Conservation (phyloP, 23 red algal species). For the Chondrus crispus region DNA sequence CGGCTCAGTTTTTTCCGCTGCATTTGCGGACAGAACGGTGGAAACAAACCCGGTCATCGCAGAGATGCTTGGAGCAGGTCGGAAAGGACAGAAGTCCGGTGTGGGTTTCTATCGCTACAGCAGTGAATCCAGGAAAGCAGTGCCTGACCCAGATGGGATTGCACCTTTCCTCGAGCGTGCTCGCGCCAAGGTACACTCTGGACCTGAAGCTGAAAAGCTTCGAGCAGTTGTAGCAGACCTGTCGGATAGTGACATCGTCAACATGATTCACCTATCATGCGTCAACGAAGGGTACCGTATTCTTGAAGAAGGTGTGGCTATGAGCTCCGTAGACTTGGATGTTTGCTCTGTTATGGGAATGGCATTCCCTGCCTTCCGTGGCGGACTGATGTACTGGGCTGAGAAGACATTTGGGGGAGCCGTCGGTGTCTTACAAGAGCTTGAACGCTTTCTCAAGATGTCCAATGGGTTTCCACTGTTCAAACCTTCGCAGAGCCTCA, state of each 20-base stretch:
- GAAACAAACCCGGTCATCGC: constrained; percentile 15
- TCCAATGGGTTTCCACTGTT: constrained; percentile 76
- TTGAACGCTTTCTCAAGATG: constrained; percentile 48
- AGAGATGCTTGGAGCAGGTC: constrained; percentile 64
- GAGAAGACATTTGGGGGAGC: constrained; percentile 71
- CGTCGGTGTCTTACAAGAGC: constrained; percentile 51
- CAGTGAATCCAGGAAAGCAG: constrained; percentile 7
- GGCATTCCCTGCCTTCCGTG: constrained; percentile 88
- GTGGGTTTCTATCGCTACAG: constrained; percentile 83
- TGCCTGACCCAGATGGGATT: constrained; percentile 57
- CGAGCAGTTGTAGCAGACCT: not conserved
- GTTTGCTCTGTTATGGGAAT: constrained; percentile 80
- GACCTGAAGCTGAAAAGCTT: not conserved
- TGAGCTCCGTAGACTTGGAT: constrained; percentile 72
- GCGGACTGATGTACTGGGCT: constrained; percentile 96
- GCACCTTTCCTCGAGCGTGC: constrained; percentile 60
- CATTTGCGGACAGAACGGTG: constrained; percentile 89
- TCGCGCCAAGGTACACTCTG: not conserved
- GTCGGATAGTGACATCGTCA: constrained; percentile 70
- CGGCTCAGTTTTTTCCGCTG: constrained; percentile 59
- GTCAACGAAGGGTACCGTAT: constrained; percentile 95
- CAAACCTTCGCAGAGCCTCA: constrained; percentile 86
- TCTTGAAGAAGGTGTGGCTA: constrained; percentile 82
- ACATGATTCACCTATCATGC: constrained; percentile 89
- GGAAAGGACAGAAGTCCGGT: constrained; percentile 94